Base-by-base conservation (phyloP, 2,329 filamentous ascomycete genomes). In the Ilyonectria destructans region DNA sequence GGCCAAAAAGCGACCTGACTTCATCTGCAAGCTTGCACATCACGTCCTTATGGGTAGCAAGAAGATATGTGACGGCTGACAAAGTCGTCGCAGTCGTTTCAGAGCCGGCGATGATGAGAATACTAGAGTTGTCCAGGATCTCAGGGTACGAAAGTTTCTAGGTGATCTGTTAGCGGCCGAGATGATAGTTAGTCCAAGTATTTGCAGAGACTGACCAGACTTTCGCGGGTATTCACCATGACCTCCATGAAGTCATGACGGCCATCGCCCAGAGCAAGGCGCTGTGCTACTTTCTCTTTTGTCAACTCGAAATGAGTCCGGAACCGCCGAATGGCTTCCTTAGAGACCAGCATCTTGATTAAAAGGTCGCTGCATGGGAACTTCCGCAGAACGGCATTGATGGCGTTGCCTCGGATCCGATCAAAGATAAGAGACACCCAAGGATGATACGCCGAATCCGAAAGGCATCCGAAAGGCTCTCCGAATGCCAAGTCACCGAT, bases 21-120 rank as follows among this genome's bases (percentile, higher is more conserved):
- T 87, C 85, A 0, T 77, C 29, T 3, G 75, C 75, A 15, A 85
- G 57, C 55, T 76, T 82, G 8, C 75, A 37, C 13, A 82, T 63
- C 1, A 61, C 64, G 0, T 73, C 58, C 0, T 79, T 80, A 57
- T 82, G 77, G 6, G 48, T 73, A 1, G 77, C 62, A 2, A 82
- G 74, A 17, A 75, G 65, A 57, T 74, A 80, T 0, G 74, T 76
- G 1, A 69, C 69, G 13, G 74, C 79, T 1, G 71, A 69, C 0
- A 81, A 68, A 1, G 72, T 57, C 1, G 79, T 79, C 1, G 79
- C 79, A 15, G 78, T 80, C 2, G 79, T 81, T 55, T 81, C 79
- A 2, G 76, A 77, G 1, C 79, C 79, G 6, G 75, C 79, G 15
- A 78, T 48, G 35, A 80, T 68, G 6, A 75, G 55, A 23, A 68